phyloP scores from a whole-genome alignment of 495 filamentous ascomycete species.

The Penicillium waksmanii region DNA sequence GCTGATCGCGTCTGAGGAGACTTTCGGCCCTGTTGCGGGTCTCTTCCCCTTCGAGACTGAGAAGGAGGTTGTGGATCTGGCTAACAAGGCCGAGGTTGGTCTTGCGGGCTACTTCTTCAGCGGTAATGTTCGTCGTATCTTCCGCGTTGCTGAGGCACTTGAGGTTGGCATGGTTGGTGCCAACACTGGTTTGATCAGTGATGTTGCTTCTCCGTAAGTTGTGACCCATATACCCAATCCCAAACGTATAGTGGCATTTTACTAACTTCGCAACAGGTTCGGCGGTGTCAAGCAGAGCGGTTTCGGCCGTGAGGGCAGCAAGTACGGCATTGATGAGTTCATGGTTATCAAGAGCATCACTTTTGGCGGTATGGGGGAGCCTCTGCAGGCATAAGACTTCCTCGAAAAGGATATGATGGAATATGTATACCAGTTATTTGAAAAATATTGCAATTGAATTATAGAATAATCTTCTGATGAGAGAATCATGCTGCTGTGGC shows the following conservation, averaged over 20 bases:
- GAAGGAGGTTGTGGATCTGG: constrained; percentile 79
- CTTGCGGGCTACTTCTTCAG: constrained; percentile 89
- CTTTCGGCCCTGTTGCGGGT: constrained; percentile 84
- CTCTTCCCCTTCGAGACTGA: constrained; percentile 84
- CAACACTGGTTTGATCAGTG: constrained; percentile 82
- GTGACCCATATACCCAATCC: too few species aligned
- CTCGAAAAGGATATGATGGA: constrained; percentile 1
- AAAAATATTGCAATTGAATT: neutral
- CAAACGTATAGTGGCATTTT: neutral
- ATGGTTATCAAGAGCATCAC: constrained; percentile 85
- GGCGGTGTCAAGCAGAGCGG: constrained; percentile 94
- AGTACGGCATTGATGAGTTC: constrained; percentile 91
- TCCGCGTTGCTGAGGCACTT: constrained; percentile 79
- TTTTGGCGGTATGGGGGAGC: constrained; percentile 73
- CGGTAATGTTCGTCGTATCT: constrained; percentile 69
- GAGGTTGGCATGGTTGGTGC: constrained; percentile 91
- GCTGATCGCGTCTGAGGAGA: constrained; percentile 79
- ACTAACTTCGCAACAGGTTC: constrained; percentile 56
- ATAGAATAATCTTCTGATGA: constrained; percentile 5
- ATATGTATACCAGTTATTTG: neutral
- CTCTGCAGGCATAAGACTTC: constrained; percentile 42
- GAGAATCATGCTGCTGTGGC: neutral
- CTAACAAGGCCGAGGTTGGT: constrained; percentile 77
- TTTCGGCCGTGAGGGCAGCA: constrained; percentile 89
- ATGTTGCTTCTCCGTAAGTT: constrained; percentile 70